Base-by-base conservation (phyloP, 1,139 yeast species). In the Candida dubliniensis region DNA sequence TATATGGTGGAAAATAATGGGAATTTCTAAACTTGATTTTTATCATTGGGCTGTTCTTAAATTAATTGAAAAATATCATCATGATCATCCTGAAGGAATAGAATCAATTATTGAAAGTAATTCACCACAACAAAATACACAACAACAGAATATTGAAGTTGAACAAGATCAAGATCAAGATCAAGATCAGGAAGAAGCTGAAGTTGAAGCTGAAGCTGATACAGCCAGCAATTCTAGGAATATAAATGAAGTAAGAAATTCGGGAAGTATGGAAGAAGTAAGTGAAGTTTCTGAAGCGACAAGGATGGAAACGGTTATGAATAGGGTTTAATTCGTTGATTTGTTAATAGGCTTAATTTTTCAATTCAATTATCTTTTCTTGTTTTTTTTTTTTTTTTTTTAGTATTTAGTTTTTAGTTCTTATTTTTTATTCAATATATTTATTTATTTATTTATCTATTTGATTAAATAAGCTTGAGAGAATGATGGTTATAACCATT, bases 1-100 rank as follows among this genome's bases (percentile, higher is more conserved):
- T n/a, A 13, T 76, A 0, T 76, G 77, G 59, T 82, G 86, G 84
- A 60, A 57, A 38, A 15, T 77, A 3, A 77, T 82, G 82, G 85
- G 86, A 1, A 69, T 82, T 34, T 52, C 69, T 1, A 69, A 58
- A 44, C 50, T 56, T 1, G 80, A 81, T 51, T 54, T 82, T 41
- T 74, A 70, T 54, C 69, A 79, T 58, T 76, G 80, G 68, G 79
- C 77, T 15, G 81, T 81, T 14, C 59, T 80, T 37, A 56, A 60
- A 32, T 57, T 68, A 30, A 77, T 74, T 49, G 59, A 56, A 31
- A 52, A 55, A 18, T 53, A 43, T 41, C 33, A 61, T 32, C 31
- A 51, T 12, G 53, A 45, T 8, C 42, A 43, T 34, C 45, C 47
- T 15, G 33, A 30, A 30, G 37, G 15, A 32, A 12, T 33, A 32